Evolutionary conservation across 495 filamentous ascomycete genomes (phyloP).

Genomic region (Annulohypoxylon moriforme): DNA sequence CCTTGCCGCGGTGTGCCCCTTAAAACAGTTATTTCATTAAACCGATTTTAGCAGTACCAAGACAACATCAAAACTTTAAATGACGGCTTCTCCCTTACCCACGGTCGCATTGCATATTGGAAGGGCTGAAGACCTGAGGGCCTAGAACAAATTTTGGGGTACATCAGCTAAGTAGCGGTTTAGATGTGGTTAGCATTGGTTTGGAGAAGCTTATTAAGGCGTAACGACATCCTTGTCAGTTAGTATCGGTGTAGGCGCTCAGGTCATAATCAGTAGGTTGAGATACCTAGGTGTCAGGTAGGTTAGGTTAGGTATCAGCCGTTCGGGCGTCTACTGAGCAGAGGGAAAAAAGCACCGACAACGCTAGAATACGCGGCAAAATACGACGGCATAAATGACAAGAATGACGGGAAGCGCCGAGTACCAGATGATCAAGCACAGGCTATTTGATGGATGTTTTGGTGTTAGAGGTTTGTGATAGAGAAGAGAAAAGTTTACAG

Average conservation of each 20-base stretch:
- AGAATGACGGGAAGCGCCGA: neutral
- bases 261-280: neutral
- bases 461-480: constrained; percentile 3
- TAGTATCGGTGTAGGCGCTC: constrained; percentile 4
- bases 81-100: constrained; percentile 33
- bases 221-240: constrained; percentile 17
- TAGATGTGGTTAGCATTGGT: constrained; percentile 34
- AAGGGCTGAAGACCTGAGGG: constrained; percentile 37
- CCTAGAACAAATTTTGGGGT: constrained; percentile 21
- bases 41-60: constrained; percentile 27
- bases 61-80: constrained; percentile 36
- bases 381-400: constrained; percentile 15
- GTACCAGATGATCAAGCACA: constrained; percentile 5
- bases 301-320: constrained; percentile 1
- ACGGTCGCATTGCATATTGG: constrained; percentile 44
- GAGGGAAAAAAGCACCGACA: neutral
- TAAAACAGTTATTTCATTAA: constrained; percentile 43
- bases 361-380: neutral
- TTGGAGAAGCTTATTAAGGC: constrained; percentile 8
- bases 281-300: neutral
- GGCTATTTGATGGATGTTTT: constrained; percentile 20
- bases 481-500: neutral
- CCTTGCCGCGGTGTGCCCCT: constrained; percentile 32
- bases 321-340: neutral
- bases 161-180: neutral